Evolutionary conservation across 2,329 filamentous ascomycete species (phyloP), one percentile per base, ranked within the genome.

Genomic region (Truncatella angustata): DNA sequence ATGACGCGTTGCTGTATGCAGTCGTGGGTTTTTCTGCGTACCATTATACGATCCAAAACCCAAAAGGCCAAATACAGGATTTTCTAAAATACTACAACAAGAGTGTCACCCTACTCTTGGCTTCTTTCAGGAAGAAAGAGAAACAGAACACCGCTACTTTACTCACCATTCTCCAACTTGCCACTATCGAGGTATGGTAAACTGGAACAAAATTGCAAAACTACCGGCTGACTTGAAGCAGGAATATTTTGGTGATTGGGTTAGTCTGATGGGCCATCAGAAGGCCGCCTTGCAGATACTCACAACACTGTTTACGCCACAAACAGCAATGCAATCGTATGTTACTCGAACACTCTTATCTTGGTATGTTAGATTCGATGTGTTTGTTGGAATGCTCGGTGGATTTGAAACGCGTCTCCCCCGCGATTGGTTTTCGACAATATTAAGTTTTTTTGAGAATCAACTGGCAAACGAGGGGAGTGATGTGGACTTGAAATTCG

Each of bases 231-330:
- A 57, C 40, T 16, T 51, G 45, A 40, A 23, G 48, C 40, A 96
- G 91, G 94, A 97, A 71, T 95, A 91, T 62, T 79, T 97, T 42
- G 94, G 94, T 11, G 94, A 99, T 66, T 97, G 91, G 91, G 84
- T 95, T 49, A 97, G 95, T 62, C 77, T 97, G 14, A 87, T 94
- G 70, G 90, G 91, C 20, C 94, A 97, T 66, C 92, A 97, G 67
- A 91, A 88, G 65, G 94, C 93, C 10, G 94, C 94, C 0, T 84
- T 88, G 63, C 84, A 90, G 57, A 87, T 97, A 61, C 74, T 97
- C 42, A 87, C 80, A 1, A 82, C 87, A 39, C 73, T 97, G 0
- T 92, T 91, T 65, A 91, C 85, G 0, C 89, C 91, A 0, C 77
- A 91, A 56, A 87, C 84, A 0, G 84, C 90, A 39, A 84, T 87